Base-by-base conservation (phyloP, 495 filamentous ascomycete species). In the Peziza echinospora region DNA sequence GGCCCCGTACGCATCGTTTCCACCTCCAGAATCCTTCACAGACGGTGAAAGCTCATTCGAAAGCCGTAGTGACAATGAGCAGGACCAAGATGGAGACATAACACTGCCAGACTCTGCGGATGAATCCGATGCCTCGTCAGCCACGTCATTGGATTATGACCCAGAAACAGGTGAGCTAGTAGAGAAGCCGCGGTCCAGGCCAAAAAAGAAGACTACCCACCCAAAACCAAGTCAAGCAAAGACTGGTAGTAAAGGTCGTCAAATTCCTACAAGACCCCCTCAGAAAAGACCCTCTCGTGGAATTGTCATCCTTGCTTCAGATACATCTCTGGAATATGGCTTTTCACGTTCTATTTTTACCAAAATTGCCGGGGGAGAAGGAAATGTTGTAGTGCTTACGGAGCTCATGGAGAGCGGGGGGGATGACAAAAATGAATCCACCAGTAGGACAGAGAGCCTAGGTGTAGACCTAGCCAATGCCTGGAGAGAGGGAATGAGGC, bases 281-380 rank as follows among this genome's bases (percentile, higher is more conserved):
- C 30, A 13, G 1, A 37, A 37, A 17, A 37, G 19, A 37, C 30
- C 30, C 30, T 17, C 30, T 37, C 49, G 60, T 26, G 69, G 70
- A 26, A 80, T 76, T 53, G 86, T 97, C 8, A 86, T 97, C 48
- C 69, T 97, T 51, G 86, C 89, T 5, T 93, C 82, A 43, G 85
- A 94, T 60, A 69, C 77, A 0, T 87, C 83, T 24, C 58, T 97
- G 23, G 84, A 89, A 46, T 97, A 91, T 89, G 89, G 89, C 0
- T 93, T 94, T 55, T 89, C 91, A 1, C 82, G 78, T 57, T 77
- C 85, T n/a, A 72, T 85, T 5, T 62, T 96, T n/a, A 70, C 70
- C 39, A 64, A 64, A 21, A 70, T 99, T 44, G 82, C 82, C 0
- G 65, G 69, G 43, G 81, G 91, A 50, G 64, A 74, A 1, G 71